Conservation (phyloP, 1,139 yeast species). For the Keqinozyma sinolaborantium region DNA sequence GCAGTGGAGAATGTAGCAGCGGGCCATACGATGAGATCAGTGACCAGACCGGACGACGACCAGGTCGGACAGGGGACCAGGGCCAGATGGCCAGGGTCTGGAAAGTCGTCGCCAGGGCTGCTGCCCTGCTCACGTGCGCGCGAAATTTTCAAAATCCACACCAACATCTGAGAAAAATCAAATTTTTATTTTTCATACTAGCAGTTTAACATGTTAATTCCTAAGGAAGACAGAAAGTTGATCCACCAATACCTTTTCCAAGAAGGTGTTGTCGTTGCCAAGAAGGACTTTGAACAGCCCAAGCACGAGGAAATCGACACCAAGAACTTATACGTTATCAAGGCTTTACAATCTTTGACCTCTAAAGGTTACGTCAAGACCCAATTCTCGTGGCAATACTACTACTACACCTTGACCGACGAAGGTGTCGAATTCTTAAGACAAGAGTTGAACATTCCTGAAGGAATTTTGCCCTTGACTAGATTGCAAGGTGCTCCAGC, state of each 20-base stretch:
- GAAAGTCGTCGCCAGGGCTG: not conserved
- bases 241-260: slow-evolving; percentile 98
- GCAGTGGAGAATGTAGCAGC: too few species aligned
- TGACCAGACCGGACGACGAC: too few species aligned
- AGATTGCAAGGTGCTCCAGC: slow-evolving; percentile 93
- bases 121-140: not conserved
- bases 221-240: slow-evolving; percentile 99
- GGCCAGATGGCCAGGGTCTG: too few species aligned
- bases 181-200: slow-evolving; percentile 10
- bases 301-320: slow-evolving; percentile 98
- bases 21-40: too few species aligned
- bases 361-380: slow-evolving; percentile 99
- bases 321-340: slow-evolving; percentile 96
- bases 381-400: slow-evolving; percentile 99
- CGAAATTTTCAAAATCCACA: not conserved
- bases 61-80: too few species aligned
- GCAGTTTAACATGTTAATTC: slow-evolving; percentile 82
- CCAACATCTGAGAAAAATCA: slow-evolving; percentile 3
- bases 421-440: slow-evolving; percentile 99
- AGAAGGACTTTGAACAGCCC: slow-evolving; percentile 97
- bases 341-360: slow-evolving; percentile 98
- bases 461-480: slow-evolving; percentile 97
- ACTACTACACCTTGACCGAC: slow-evolving; percentile 99
- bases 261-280: slow-evolving; percentile 99
- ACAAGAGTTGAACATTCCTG: slow-evolving; percentile 98